Conservation (phyloP, 192 early-diverging fungal species). For the Coemansia guatemalensis region DNA sequence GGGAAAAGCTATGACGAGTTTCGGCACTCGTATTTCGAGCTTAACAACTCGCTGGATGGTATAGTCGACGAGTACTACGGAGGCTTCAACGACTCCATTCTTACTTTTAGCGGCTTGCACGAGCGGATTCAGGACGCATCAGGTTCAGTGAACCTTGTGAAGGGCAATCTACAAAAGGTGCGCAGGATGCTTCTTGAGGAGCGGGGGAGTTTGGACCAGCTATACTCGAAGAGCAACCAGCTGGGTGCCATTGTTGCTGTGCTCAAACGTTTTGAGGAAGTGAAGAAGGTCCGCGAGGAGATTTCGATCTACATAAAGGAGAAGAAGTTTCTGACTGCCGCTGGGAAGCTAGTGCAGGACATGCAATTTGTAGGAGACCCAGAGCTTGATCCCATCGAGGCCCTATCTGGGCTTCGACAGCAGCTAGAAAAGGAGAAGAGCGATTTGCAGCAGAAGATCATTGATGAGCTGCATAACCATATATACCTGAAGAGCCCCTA, state of each 20-base stretch:
- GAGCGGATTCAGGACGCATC: slow-evolving; percentile 69
- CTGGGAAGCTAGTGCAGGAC: slow-evolving; percentile 62
- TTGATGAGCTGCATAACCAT: slow-evolving; percentile 78
- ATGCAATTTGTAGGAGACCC: slow-evolving; percentile 62
- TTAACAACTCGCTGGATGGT: slow-evolving; percentile 67
- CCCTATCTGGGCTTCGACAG: slow-evolving; percentile 64
- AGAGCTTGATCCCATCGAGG: slow-evolving; percentile 69
- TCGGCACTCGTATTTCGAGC: slow-evolving; percentile 53
- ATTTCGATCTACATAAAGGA: slow-evolving; percentile 57
- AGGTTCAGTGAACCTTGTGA: slow-evolving; percentile 62
- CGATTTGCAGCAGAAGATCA: slow-evolving; percentile 57
- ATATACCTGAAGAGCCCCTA: slow-evolving; percentile 78
- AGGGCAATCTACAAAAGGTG: slow-evolving; percentile 62
- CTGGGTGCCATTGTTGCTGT: slow-evolving; percentile 76
- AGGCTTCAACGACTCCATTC: slow-evolving; percentile 79
- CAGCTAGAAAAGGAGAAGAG: slow-evolving; percentile 59
- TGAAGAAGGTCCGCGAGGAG: slow-evolving; percentile 66
- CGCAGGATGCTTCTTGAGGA: slow-evolving; percentile 64
- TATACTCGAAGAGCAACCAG: slow-evolving; percentile 74
- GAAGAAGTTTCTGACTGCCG: slow-evolving; percentile 71
- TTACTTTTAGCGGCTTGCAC: slow-evolving; percentile 76
- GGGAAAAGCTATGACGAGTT: slow-evolving; percentile 69
- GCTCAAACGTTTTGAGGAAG: slow-evolving; percentile 70
- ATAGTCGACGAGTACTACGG: slow-evolving; percentile 80
- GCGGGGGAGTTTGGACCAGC: slow-evolving; percentile 64